phyloP scores from a whole-genome alignment of 331 rosid genomes.

The Ulmus americana region DNA sequence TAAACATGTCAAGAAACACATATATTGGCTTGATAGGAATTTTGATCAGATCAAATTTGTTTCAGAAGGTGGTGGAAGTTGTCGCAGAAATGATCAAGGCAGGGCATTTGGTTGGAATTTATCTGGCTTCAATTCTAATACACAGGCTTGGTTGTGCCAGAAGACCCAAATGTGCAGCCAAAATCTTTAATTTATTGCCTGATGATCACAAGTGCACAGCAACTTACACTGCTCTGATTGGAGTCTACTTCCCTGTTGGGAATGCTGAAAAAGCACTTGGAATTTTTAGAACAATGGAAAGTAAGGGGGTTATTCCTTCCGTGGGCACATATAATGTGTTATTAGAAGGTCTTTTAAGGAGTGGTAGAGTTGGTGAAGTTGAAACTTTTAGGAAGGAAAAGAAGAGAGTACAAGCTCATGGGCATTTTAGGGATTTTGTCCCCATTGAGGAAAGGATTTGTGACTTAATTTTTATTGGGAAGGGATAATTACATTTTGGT shows the following conservation, averaged over 20 bases:
- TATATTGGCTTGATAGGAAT: conserved; percentile 58
- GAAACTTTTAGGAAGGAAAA: conserved; percentile 51
- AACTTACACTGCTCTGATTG: conserved; percentile 77
- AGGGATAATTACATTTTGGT: no score
- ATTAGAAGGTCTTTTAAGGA: conserved; percentile 49
- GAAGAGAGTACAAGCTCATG: conserved; percentile 37
- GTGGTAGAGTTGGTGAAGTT: conserved; percentile 52
- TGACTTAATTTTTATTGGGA: conserved; percentile 53
- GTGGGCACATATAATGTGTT: conserved; percentile 63
- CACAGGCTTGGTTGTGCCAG: conserved; percentile 56
- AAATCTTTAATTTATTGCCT: conserved; percentile 52
- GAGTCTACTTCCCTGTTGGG: conserved; percentile 53
- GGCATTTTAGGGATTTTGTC: conserved; percentile 27
- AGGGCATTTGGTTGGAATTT: conserved; percentile 64
- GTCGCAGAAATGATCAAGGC: conserved; percentile 50
- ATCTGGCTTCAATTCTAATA: conserved; percentile 49
- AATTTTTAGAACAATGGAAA: conserved; percentile 45
- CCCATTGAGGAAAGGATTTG: conserved; percentile 57
- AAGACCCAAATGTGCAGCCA: conserved; percentile 43
- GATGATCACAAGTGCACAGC: conserved; percentile 57
- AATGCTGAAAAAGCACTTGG: conserved; percentile 56
- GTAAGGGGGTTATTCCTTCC: conserved; percentile 41
- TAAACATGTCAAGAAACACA: conserved; percentile 40
- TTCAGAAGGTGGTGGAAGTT: conserved; percentile 39
- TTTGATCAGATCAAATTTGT: conserved; percentile 47